Percentiles rank a stretch among this genome's conserved stretches.
Conservation (phyloP, 148 eudicot genomes). For the Limonium bicolor region DNA sequence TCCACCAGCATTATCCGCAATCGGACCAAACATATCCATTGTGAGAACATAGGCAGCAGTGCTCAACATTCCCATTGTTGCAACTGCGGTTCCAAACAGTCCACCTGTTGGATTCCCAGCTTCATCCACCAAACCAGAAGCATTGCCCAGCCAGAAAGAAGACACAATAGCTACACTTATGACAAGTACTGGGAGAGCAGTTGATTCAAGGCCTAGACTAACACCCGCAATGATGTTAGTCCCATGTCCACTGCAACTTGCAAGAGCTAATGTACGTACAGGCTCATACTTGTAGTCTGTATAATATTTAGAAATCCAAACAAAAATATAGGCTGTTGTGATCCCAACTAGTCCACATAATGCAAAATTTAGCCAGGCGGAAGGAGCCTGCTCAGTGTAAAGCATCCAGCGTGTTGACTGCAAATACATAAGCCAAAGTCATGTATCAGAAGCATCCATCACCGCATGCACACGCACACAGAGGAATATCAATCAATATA, state of each 20-base stretch:
- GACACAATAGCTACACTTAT: constrained; percentile 77
- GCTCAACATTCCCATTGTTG: constrained; percentile 99
- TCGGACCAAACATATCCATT: constrained; percentile 99
- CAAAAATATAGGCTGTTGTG: constrained; percentile 77
- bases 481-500: no score
- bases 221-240: constrained; percentile 97
- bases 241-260: constrained; percentile 94
- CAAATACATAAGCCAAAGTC: constrained; percentile 5
- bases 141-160: constrained; percentile 93
- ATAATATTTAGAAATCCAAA: constrained; percentile 88
- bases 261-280: constrained; percentile 79
- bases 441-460: not conserved
- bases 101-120: constrained; percentile 92
- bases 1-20: constrained; percentile 99
- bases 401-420: constrained; percentile 99
- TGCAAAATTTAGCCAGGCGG: constrained; percentile 93
- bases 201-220: constrained; percentile 94
- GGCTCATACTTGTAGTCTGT: constrained; percentile 98
- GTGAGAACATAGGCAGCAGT: constrained; percentile 99
- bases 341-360: constrained; percentile 96
- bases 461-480: no score
- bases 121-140: constrained; percentile 89
- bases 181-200: constrained; percentile 95
- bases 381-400: constrained; percentile 97
- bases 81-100: constrained; percentile 97